Evolutionary conservation across 148 eudicot genomes (phyloP).

Genomic region (Drosera capensis): DNA sequence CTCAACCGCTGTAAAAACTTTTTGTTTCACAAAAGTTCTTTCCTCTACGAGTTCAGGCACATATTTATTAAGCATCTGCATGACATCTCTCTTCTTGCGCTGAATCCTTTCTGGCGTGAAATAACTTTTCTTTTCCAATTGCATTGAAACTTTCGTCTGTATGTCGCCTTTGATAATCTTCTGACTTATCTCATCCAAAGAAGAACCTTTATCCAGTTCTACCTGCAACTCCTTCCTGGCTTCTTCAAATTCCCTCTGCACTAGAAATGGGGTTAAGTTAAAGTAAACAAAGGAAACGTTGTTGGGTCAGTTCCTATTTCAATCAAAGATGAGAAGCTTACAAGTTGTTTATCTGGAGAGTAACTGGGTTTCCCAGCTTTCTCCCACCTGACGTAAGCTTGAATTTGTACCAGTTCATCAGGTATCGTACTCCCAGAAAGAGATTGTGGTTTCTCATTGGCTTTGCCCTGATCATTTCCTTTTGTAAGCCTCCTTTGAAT

Average conservation of each 20-base stretch:
- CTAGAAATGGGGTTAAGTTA: constrained; percentile 7
- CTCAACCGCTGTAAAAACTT: constrained; percentile 45
- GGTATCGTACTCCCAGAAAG: constrained; percentile 33
- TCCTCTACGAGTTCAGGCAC: constrained; percentile 14
- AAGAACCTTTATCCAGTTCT: constrained; percentile 60
- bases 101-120: constrained; percentile 40
- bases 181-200: constrained; percentile 49
- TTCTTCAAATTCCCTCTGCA: constrained; percentile 79
- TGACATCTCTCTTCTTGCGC: constrained; percentile 70
- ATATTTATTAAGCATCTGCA: constrained; percentile 45
- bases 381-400: constrained; percentile 67
- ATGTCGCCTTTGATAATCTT: constrained; percentile 62
- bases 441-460: constrained; percentile 19
- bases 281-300: no score
- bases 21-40: constrained; percentile 23
- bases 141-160: constrained; percentile 59
- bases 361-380: constrained; percentile 67
- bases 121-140: constrained; percentile 26
- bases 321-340: constrained; percentile 12
- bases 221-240: constrained; percentile 71
- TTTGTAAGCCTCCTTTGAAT: constrained; percentile 45
- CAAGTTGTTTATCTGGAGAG: constrained; percentile 50
- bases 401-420: constrained; percentile 52
- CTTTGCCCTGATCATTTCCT: constrained; percentile 23
- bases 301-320: background rate